Percentiles rank a stretch among this genome's conserved stretches.
phyloP scores from a whole-genome alignment of 139 green algal species.

The Chlorella sorokiniana region DNA sequence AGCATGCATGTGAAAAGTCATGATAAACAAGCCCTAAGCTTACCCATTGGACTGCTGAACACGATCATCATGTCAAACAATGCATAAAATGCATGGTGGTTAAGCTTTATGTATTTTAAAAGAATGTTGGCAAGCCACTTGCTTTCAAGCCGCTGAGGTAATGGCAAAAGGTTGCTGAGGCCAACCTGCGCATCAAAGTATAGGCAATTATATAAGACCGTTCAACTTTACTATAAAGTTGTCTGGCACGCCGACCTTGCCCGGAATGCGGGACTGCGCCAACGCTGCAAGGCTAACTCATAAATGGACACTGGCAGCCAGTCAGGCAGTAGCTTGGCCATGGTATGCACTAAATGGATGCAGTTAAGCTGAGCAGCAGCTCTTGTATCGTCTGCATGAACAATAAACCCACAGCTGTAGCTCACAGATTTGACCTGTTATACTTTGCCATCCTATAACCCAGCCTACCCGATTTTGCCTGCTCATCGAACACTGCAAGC shows the following conservation, averaged over 20 bases:
- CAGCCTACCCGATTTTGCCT: neutral
- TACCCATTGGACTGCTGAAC: slow-evolving; percentile 51
- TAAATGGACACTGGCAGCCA: slow-evolving; percentile 75
- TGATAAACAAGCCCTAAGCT: neutral
- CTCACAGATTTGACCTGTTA: neutral
- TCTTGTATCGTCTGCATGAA: neutral
- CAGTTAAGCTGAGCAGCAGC: slow-evolving; percentile 58
- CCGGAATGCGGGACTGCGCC: slow-evolving; percentile 54
- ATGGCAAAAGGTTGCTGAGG: slow-evolving; percentile 49
- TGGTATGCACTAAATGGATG: slow-evolving; percentile 77
- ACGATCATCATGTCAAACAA: slow-evolving; percentile 88
- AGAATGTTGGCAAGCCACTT: slow-evolving; percentile 86
- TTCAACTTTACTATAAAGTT: neutral
- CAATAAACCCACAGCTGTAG: neutral
- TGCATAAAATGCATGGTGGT: slow-evolving; percentile 65
- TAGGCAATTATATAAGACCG: neutral
- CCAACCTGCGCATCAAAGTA: slow-evolving; percentile 30
- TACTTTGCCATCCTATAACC: neutral
- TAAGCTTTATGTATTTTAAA: slow-evolving; percentile 67
- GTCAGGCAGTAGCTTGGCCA: slow-evolving; percentile 77
- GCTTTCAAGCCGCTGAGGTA: slow-evolving; percentile 72
- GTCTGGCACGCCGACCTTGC: slow-evolving; percentile 9
- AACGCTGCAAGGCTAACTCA: slow-evolving; percentile 55
- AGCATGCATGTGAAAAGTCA: too few species aligned
- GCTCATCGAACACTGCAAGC: neutral